Base-by-base conservation (phyloP, 148 eudicot species). In the Nepenthes gracilis region DNA sequence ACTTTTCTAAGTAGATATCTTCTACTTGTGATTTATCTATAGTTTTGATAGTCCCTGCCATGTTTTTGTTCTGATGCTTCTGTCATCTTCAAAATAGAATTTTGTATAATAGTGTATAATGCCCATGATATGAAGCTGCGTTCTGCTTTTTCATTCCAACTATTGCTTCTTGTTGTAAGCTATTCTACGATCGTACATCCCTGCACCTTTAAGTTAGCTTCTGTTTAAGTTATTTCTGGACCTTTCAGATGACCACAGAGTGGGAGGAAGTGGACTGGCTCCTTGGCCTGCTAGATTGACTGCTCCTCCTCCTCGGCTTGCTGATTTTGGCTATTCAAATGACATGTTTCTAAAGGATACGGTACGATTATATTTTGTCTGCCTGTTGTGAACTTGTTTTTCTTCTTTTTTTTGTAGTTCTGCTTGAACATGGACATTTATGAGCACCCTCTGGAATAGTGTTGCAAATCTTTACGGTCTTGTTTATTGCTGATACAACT, bases 211-310 rank as follows among this genome's bases (percentile, higher is more conserved):
- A 40, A 33, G 38, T 11, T 55, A 35, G 10, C 48, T 57, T 58
- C 54, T 15, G 35, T 5, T 2, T 6, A 35, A 35, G 6, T 49
- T 50, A 58, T 10, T 33, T 5, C 60, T 61, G 59, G 6, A 35
- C 50, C 47, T 70, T 57, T 74, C 77, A 94, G 99, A 89, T 83
- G 99, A 94, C 63, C 97, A 94, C 72, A 83, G 71, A 69, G 72
- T 69, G 64, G 72, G 77, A 59, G 99, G 97, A 62, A 81, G 97
- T 70, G 97, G 84, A 54, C 73, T 94, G 74, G 86, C 88, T 34
- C 95, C 99, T 61, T 94, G 99, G 99, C 99, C 99, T 57, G 95
- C 89, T 37, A 81, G 97, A 62, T 64, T 85, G 75, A 94, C 97
- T 64, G 49, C 86, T 69, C 92, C 99, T 52, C 93, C 99, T 67